Percentiles rank a stretch among this genome's conserved stretches.
phyloP scores from a whole-genome alignment of 164 flowering plant genomes.

The Tetracentron sinense region DNA sequence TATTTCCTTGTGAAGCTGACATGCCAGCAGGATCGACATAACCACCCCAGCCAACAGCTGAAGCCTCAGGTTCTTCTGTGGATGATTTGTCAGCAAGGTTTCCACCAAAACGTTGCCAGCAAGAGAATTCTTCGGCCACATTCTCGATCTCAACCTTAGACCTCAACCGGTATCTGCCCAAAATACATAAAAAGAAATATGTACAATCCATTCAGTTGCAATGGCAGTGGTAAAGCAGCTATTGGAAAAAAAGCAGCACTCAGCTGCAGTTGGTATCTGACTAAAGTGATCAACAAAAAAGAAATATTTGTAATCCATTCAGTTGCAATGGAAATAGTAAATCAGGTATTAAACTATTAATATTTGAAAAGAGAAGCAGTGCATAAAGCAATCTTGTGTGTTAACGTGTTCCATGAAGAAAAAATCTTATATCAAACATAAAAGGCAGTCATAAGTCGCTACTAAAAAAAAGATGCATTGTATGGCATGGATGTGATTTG shows the following conservation, averaged over 20 bases:
- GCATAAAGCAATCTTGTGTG: no score
- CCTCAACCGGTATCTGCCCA: conserved; percentile 77
- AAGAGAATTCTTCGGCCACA: conserved; percentile 62
- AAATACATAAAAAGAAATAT: not conserved
- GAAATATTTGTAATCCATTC: not conserved
- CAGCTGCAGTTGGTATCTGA: not conserved
- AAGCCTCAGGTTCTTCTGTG: conserved; percentile 69
- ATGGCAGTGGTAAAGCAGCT: not conserved
- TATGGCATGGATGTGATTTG: no score
- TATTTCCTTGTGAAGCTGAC: conserved; percentile 58
- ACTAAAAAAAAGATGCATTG: no score
- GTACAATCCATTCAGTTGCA: not conserved
- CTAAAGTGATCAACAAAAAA: not conserved
- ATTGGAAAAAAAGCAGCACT: not conserved
- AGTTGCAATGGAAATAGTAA: no score
- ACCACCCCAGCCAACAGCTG: conserved; percentile 71
- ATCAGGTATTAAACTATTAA: no score
- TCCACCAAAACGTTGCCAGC: conserved; percentile 90
- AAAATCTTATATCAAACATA: no score
- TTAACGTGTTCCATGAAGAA: no score
- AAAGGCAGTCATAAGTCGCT: no score
- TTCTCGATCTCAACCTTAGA: conserved; percentile 89
- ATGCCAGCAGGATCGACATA: conserved; percentile 49
- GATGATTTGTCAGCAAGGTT: conserved; percentile 34
- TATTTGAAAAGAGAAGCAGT: no score